Conservation (phyloP, 2,329 filamentous ascomycete species). For the Rhytidhysteron rufulum region DNA sequence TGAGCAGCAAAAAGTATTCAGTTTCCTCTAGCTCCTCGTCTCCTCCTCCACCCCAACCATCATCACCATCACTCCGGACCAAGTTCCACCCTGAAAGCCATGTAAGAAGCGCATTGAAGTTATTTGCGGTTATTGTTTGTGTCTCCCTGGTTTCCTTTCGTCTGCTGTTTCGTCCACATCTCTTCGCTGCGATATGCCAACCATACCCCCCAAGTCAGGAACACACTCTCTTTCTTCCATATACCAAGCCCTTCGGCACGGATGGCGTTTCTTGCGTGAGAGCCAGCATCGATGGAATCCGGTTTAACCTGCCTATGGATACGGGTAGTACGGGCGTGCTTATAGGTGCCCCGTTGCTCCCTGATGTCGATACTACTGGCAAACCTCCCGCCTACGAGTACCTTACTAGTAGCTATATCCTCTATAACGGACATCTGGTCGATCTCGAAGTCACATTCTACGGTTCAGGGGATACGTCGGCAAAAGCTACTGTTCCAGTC, state of each 20-base stretch:
- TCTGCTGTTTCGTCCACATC: too few species aligned
- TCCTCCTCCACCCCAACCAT: too few species aligned
- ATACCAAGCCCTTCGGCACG: constrained; percentile 22
- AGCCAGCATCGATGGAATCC: constrained; percentile 22
- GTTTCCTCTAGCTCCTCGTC: too few species aligned
- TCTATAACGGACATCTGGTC: constrained; percentile 30
- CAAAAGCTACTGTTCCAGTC: constrained; percentile 22
- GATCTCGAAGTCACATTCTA: constrained; percentile 24
- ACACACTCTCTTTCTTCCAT: constrained; percentile 34
- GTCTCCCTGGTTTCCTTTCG: too few species aligned
- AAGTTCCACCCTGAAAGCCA: too few species aligned
- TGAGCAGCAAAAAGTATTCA: too few species aligned
- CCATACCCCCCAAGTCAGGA: too few species aligned
- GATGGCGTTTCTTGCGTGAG: constrained; percentile 22
- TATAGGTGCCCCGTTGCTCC: constrained; percentile 29
- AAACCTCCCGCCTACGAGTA: constrained; percentile 28
- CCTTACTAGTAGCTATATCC: constrained; percentile 30
- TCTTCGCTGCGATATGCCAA: too few species aligned
- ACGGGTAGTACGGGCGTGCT: constrained; percentile 32
- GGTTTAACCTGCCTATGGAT: constrained; percentile 30
- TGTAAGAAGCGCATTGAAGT: too few species aligned
- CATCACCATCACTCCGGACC: too few species aligned
- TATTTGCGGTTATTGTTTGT: too few species aligned
- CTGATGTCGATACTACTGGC: constrained; percentile 16
- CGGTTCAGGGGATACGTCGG: constrained; percentile 16